Evolutionary conservation across 1,284 basidiomycete species (phyloP).

Genomic region (Schizopora paradoxa): DNA sequence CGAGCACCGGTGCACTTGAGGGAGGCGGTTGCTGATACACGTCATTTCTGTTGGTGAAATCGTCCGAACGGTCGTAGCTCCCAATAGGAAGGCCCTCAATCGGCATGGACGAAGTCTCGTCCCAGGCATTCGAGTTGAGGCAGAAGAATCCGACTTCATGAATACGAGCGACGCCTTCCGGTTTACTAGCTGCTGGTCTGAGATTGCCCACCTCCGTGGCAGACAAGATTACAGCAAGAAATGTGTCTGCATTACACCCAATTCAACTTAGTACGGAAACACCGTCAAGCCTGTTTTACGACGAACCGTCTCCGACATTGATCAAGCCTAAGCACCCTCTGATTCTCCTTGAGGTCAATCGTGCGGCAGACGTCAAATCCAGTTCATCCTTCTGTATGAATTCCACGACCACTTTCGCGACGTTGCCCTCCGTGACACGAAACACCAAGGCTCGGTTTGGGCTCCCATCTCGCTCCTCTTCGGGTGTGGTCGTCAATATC

Average conservation of each 20-base stretch:
- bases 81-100: slow-evolving; percentile 1
- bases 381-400: slow-evolving; percentile 72
- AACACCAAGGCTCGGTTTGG: slow-evolving; percentile 65
- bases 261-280: neutral
- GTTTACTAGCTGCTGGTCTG: slow-evolving; percentile 49
- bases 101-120: slow-evolving; percentile 42
- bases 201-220: slow-evolving; percentile 77
- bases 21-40: slow-evolving; percentile 23
- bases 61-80: slow-evolving; percentile 44
- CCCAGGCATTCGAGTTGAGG: slow-evolving; percentile 65
- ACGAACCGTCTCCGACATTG: slow-evolving; percentile 59
- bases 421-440: slow-evolving; percentile 51
- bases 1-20: slow-evolving; percentile 46
- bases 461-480: slow-evolving; percentile 54
- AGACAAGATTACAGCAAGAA: slow-evolving; percentile 71
- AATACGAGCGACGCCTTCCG: slow-evolving; percentile 67
- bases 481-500: slow-evolving; percentile 64
- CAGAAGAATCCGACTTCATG: slow-evolving; percentile 77
- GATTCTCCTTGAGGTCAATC: slow-evolving; percentile 59
- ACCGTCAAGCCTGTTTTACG: neutral
- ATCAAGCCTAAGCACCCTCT: slow-evolving; percentile 82
- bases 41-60: slow-evolving; percentile 40
- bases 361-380: slow-evolving; percentile 56
- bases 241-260: slow-evolving; percentile 59
- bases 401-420: slow-evolving; percentile 73